Conservation (phyloP, 805 yeast genomes). For the Saccharomycopsis fibuligera region DNA sequence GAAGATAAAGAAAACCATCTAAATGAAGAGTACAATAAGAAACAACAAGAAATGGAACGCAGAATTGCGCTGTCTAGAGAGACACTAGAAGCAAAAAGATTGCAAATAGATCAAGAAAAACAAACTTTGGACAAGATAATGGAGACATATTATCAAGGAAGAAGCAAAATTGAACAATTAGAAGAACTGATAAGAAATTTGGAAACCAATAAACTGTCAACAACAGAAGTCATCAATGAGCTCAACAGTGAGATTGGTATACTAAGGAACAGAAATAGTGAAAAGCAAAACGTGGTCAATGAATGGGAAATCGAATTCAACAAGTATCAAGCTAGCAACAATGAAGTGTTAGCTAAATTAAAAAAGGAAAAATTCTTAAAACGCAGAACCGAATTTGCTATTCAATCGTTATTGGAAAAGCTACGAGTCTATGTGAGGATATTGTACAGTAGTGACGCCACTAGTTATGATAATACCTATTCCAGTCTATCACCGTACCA, state of each 20-base stretch:
- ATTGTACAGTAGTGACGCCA: background rate
- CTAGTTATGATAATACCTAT: background rate
- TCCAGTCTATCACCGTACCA: background rate
- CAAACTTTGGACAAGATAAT: background rate
- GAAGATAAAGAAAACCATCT: too few species aligned
- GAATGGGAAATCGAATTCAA: slow-evolving; percentile 6
- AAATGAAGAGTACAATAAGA: too few species aligned
- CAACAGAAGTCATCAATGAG: background rate
- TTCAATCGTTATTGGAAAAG: slow-evolving; percentile 9
- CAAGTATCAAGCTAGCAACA: background rate
- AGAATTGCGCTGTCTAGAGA: too few species aligned
- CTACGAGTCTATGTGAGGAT: slow-evolving; percentile 7
- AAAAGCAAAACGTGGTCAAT: background rate
- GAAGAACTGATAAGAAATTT: slow-evolving; percentile 1
- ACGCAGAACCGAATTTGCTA: slow-evolving; percentile 8
- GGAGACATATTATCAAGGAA: background rate
- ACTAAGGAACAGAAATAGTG: background rate
- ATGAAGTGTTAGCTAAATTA: background rate
- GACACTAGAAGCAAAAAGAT: too few species aligned
- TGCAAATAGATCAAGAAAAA: background rate
- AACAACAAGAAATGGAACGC: too few species aligned
- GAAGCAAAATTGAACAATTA: background rate
- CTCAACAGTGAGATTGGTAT: background rate
- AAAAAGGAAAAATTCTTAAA: background rate
- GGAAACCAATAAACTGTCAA: background rate